phyloP scores from a whole-genome alignment of 2,329 filamentous ascomycete species.

The Aspergillus pseudoglaucus region DNA sequence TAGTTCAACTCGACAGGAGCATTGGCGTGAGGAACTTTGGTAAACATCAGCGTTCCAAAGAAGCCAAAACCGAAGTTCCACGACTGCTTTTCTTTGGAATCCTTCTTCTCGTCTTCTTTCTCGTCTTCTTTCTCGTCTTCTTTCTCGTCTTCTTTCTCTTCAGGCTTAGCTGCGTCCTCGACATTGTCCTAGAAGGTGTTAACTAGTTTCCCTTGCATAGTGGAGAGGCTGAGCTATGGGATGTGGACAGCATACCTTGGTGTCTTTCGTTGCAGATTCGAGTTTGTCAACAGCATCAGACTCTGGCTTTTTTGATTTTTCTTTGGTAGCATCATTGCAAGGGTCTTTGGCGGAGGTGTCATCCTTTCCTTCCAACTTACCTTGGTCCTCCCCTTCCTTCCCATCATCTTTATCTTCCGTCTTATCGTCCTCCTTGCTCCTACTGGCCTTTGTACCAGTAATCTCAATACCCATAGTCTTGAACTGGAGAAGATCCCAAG shows the following conservation, averaged over 20 bases:
- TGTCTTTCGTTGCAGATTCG: background rate
- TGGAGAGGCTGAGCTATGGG: background rate
- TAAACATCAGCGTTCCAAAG: background rate
- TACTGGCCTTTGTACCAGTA: background rate
- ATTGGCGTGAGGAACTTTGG: background rate
- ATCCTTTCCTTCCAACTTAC: background rate
- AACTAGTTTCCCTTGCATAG: background rate
- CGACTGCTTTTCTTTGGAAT: background rate
- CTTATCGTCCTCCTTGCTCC: background rate
- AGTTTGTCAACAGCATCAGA: background rate
- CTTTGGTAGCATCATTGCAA: background rate
- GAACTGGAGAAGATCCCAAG: background rate
- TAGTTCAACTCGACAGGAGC: background rate
- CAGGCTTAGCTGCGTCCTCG: background rate
- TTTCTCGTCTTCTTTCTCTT: background rate
- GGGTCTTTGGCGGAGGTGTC: background rate
- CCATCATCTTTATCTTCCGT: background rate
- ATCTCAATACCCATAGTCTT: background rate
- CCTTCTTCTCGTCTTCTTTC: background rate
- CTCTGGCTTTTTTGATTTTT: background rate
- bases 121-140: background rate
- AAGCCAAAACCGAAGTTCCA: slow-evolving; percentile 1
- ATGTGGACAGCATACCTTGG: background rate
- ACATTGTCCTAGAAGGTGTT: background rate
- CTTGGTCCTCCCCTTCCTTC: background rate